Evolutionary conservation across 176 grass and related monocot genomes (phyloP).

Genomic region (Cocos nucifera): DNA sequence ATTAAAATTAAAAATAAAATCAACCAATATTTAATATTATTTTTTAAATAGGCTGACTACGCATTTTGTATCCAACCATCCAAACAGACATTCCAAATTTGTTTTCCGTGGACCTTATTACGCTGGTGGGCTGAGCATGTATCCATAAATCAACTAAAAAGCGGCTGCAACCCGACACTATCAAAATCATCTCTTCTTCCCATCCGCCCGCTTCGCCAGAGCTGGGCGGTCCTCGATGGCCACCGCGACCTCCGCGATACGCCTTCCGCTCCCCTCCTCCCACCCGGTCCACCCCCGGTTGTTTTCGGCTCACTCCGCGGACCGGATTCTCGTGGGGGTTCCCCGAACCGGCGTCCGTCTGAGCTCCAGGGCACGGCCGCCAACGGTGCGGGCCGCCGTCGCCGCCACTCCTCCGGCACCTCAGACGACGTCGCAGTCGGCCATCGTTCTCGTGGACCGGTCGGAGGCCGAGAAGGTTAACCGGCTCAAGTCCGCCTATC

Average conservation of each 20-base stretch:
- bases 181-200: too few species aligned
- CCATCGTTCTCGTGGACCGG: constrained; percentile 70
- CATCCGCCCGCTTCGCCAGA: too few species aligned
- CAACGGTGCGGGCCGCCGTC: constrained; percentile 7
- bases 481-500: constrained; percentile 54
- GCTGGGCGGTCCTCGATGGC: constrained; percentile 33
- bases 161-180: too few species aligned
- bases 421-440: constrained; percentile 28
- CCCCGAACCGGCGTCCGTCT: constrained; percentile 22
- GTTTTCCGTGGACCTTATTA: too few species aligned
- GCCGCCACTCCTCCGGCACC: constrained; percentile 32
- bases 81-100: too few species aligned
- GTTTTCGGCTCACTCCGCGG: not conserved
- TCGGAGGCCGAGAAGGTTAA: constrained; percentile 51
- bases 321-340: not conserved
- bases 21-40: too few species aligned
- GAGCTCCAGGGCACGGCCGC: constrained; percentile 18
- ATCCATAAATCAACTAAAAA: too few species aligned
- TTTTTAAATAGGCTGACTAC: too few species aligned
- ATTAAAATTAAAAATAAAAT: too few species aligned
- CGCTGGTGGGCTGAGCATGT: too few species aligned
- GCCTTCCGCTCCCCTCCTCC: constrained; percentile 13
- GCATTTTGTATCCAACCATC: too few species aligned
- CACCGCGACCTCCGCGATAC: constrained; percentile 29
- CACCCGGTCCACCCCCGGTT: constrained; percentile 9